Conservation (phyloP, 1,284 basidiomycete species). For the Singerocomus rubriflavus region DNA sequence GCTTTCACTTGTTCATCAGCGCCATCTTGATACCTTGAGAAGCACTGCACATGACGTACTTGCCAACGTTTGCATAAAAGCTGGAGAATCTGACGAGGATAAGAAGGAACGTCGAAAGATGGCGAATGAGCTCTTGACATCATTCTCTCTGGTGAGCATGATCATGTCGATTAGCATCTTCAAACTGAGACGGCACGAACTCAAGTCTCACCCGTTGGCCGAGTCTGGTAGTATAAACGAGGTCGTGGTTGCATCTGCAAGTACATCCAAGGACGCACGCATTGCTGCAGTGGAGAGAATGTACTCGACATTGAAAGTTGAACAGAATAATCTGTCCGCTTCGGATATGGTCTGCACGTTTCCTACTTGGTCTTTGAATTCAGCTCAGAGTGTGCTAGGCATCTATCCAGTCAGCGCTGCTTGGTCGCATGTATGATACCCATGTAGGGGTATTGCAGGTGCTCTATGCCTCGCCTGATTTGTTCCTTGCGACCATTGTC, state of each 20-base stretch:
- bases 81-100: conserved; percentile 35
- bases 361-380: background rate
- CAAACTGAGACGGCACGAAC: background rate
- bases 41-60: conserved; percentile 38
- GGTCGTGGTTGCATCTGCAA: conserved; percentile 53
- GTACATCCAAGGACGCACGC: conserved; percentile 49
- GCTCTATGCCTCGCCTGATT: conserved; percentile 54
- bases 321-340: conserved; percentile 23
- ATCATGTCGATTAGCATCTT: background rate
- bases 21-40: conserved; percentile 49
- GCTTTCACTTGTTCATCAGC: conserved; percentile 48
- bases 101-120: conserved; percentile 40
- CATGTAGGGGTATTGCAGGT: conserved; percentile 58
- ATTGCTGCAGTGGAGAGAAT: conserved; percentile 50
- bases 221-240: conserved; percentile 36
- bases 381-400: conserved; percentile 34
- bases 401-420: conserved; percentile 49
- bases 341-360: conserved; percentile 32
- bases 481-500: conserved; percentile 42
- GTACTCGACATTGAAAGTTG: conserved; percentile 35
- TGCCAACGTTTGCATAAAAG: conserved; percentile 35
- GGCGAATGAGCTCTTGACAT: conserved; percentile 51
- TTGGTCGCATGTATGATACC: conserved; percentile 66
- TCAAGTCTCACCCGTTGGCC: conserved; percentile 32
- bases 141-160: conserved; percentile 50